Evolutionary conservation across 2,329 filamentous ascomycete species (phyloP).

Genomic region (Didymella keratinophila): DNA sequence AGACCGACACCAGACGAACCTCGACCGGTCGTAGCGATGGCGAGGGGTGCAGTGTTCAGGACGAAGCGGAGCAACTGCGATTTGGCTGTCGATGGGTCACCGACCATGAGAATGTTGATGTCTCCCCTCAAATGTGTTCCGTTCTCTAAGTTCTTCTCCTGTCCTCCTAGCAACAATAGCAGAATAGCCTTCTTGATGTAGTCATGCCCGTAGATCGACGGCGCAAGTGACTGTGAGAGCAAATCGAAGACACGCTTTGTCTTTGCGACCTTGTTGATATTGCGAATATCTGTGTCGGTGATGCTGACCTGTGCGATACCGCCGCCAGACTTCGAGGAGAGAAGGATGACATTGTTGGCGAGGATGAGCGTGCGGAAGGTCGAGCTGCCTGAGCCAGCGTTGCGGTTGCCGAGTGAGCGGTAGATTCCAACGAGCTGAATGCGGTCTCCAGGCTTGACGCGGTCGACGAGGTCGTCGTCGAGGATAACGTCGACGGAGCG

Average conservation of each 20-base stretch:
- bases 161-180: conserved; percentile 91
- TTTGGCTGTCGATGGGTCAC: conserved; percentile 97
- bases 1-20: conserved; percentile 97
- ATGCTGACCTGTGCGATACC: conserved; percentile 91
- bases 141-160: conserved; percentile 98
- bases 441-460: conserved; percentile 92
- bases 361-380: conserved; percentile 94
- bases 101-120: conserved; percentile 99
- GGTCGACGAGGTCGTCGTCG: conserved; percentile 95
- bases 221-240: conserved; percentile 90
- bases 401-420: conserved; percentile 91
- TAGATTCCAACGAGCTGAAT: conserved; percentile 98
- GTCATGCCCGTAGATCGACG: conserved; percentile 95
- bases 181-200: conserved; percentile 98
- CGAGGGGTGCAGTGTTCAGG: conserved; percentile 92
- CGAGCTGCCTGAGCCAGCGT: conserved; percentile 87
- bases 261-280: conserved; percentile 97
- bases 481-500: conserved; percentile 95
- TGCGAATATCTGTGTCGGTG: conserved; percentile 95
- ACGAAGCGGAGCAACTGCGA: conserved; percentile 98
- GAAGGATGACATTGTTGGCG: conserved; percentile 91
- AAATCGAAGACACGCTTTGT: conserved; percentile 93
- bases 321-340: conserved; percentile 95
- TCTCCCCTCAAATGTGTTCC: conserved; percentile 97
- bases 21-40: conserved; percentile 95